Conservation (phyloP, 2,329 filamentous ascomycete genomes). For the Stagonosporopsis tanaceti region DNA sequence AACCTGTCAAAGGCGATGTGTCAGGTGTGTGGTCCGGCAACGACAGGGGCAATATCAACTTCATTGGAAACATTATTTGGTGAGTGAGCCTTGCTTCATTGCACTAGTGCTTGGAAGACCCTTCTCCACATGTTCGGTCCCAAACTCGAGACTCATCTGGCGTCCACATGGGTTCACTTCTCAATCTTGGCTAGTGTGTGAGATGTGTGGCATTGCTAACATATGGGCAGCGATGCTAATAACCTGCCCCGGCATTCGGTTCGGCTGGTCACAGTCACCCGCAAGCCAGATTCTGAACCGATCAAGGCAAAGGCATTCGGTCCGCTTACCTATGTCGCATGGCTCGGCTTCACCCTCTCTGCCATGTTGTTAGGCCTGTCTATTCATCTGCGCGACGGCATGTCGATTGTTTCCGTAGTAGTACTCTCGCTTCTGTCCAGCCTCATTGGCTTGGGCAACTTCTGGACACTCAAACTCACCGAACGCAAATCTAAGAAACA, state of each 20-base stretch:
- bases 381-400: constrained; percentile 57
- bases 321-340: constrained; percentile 55
- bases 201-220: background rate
- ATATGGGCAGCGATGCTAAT: constrained; percentile 40
- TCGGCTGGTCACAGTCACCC: constrained; percentile 51
- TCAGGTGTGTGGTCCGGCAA: constrained; percentile 59
- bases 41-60: constrained; percentile 55
- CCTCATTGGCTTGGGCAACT: constrained; percentile 59
- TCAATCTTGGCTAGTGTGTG: background rate
- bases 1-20: constrained; percentile 51
- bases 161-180: background rate
- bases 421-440: constrained; percentile 59
- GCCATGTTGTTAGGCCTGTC: constrained; percentile 54
- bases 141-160: background rate
- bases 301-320: constrained; percentile 55
- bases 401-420: constrained; percentile 59
- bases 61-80: constrained; percentile 59
- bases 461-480: constrained; percentile 57
- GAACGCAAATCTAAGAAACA: constrained; percentile 35
- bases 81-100: constrained; percentile 26
- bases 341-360: constrained; percentile 56
- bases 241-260: constrained; percentile 51
- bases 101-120: background rate
- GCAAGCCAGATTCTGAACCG: constrained; percentile 29
- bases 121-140: constrained; percentile 14